phyloP scores from a whole-genome alignment of 2,329 filamentous ascomycete genomes.

The Epichloe scottii region DNA sequence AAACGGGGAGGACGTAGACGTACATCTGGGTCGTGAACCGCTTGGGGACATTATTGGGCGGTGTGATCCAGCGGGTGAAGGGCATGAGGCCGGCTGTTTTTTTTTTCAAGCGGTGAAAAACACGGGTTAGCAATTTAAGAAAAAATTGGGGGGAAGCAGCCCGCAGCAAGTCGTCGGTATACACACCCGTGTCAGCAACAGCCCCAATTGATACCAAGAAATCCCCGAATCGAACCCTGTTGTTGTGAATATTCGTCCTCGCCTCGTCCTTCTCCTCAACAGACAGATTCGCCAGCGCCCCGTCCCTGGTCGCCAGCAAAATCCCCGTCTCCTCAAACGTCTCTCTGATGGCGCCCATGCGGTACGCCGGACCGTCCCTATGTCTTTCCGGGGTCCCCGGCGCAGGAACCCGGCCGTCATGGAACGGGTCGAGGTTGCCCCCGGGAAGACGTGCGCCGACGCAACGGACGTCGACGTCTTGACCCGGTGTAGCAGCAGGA shows the following conservation, averaged over 20 bases:
- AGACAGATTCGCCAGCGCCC: conserved; percentile 47
- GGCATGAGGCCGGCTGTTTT: conserved; percentile 61
- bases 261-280: conserved; percentile 50
- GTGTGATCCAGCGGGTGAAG: conserved; percentile 89
- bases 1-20: conserved; percentile 66
- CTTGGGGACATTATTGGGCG: conserved; percentile 39
- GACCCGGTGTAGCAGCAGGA: conserved; percentile 79
- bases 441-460: conserved; percentile 90
- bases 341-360: conserved; percentile 76
- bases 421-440: conserved; percentile 64
- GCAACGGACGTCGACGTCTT: conserved; percentile 73
- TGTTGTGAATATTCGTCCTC: conserved; percentile 55
- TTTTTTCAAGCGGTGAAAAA: conserved; percentile 13
- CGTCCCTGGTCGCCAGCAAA: conserved; percentile 50
- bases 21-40: conserved; percentile 97
- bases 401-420: conserved; percentile 52
- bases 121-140: not conserved
- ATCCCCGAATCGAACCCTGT: conserved; percentile 50
- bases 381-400: conserved; percentile 45
- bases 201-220: conserved; percentile 49
- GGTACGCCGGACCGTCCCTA: conserved; percentile 58
- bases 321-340: conserved; percentile 94
- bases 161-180: no score
- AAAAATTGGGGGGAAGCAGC: not conserved
- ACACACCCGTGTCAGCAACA: conserved; percentile 50